Evolutionary conservation across 129 eudicot species (phyloP).

Genomic region (Solidago caesia): DNA sequence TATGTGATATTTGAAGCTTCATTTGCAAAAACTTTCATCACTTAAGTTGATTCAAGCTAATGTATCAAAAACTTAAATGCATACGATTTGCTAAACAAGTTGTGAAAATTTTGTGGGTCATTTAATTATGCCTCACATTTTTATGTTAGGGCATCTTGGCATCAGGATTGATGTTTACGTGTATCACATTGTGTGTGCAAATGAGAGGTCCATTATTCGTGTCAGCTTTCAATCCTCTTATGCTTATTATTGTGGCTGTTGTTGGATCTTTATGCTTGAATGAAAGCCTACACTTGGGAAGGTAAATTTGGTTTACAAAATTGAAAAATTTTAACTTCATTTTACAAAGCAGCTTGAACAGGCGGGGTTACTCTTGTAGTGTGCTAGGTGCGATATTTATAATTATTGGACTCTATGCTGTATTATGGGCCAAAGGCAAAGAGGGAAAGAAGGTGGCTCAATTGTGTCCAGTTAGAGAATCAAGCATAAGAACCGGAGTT

Average conservation of each 20-base stretch:
- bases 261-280: constrained; percentile 48
- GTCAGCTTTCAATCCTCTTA: constrained; percentile 53
- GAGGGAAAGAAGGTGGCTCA: constrained; percentile 42
- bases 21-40: too few relatives aligned
- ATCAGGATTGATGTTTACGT: constrained; percentile 41
- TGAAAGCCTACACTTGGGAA: constrained; percentile 63
- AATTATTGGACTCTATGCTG: constrained; percentile 48
- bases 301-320: constrained; percentile 26
- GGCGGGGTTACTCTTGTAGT: constrained; percentile 25
- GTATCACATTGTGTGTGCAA: constrained; percentile 48
- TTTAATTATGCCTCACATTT: neutral
- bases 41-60: too few relatives aligned
- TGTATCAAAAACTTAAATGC: neutral
- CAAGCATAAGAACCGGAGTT: constrained; percentile 8
- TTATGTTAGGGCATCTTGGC: constrained; percentile 49
- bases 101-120: neutral
- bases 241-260: constrained; percentile 56
- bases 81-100: neutral
- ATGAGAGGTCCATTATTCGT: constrained; percentile 70
- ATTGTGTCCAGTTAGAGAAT: constrained; percentile 28
- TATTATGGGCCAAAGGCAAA: constrained; percentile 59
- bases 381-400: constrained; percentile 53
- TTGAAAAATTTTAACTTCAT: neutral
- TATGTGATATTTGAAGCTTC: too few relatives aligned
- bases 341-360: neutral